phyloP scores from a whole-genome alignment of 352 stramenopile species.

The Globisporangium spiculum region DNA sequence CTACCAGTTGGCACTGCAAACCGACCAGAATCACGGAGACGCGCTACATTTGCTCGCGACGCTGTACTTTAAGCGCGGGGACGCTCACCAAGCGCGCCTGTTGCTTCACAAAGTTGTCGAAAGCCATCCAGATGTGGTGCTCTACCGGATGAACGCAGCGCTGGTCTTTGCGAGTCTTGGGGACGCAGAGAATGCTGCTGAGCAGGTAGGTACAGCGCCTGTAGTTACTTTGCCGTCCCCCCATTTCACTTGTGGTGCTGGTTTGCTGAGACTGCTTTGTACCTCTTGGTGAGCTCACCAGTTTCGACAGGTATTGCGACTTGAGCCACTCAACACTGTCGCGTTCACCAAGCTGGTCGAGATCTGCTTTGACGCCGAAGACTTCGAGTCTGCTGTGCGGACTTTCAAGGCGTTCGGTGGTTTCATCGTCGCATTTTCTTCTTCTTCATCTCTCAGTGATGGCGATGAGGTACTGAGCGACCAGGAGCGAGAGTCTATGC shows the following conservation, averaged over 20 bases:
- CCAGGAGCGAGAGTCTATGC: conserved; percentile 28
- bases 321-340: conserved; percentile 19
- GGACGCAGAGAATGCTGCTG: not conserved
- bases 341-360: conserved; percentile 32
- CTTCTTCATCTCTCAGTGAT: not conserved
- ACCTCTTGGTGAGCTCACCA: not conserved
- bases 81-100: conserved; percentile 16
- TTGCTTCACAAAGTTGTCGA: conserved; percentile 24
- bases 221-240: not conserved
- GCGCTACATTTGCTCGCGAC: conserved; percentile 52
- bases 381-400: conserved; percentile 13
- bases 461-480: not conserved
- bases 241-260: not conserved
- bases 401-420: conserved; percentile 27
- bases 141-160: conserved; percentile 25
- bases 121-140: conserved; percentile 21
- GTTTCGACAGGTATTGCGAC: conserved; percentile 17
- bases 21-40: conserved; percentile 19
- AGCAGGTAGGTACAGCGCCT: conserved; percentile 13
- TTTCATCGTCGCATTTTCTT: conserved; percentile 6
- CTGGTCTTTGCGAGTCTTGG: conserved; percentile 4
- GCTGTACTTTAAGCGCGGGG: conserved; percentile 22
- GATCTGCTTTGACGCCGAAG: conserved; percentile 7
- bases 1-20: conserved; percentile 25
- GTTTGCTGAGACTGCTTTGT: not conserved